phyloP scores from a whole-genome alignment of 768 basidiomycete genomes.

The Auricularia auricula-judae region DNA sequence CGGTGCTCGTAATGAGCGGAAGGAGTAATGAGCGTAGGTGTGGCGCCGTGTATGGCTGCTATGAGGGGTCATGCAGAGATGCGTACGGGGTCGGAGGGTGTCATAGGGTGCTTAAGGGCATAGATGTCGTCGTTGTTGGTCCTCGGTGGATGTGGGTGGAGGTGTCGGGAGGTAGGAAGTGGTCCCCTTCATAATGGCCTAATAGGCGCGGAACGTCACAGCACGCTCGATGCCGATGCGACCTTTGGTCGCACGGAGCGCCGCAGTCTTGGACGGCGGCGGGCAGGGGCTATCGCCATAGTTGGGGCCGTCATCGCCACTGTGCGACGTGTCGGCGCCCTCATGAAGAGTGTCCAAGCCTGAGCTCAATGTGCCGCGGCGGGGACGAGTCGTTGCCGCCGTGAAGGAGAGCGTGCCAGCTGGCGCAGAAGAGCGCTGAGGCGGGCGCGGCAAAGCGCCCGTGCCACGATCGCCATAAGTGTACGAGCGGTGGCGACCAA shows the following conservation, averaged over 20 bases:
- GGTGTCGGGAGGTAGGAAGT: neutral
- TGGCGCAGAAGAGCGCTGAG: constrained; percentile 62
- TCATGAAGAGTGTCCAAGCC: constrained; percentile 54
- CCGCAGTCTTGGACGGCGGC: constrained; percentile 49
- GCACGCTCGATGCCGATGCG: constrained; percentile 4
- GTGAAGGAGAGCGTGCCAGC: constrained; percentile 27
- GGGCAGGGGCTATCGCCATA: constrained; percentile 85
- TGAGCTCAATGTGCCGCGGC: constrained; percentile 21
- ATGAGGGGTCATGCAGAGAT: neutral
- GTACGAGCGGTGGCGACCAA: constrained; percentile 84
- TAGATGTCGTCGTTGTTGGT: neutral
- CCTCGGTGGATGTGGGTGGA: neutral
- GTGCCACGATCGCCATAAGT: constrained; percentile 65
- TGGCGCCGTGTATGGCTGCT: neutral
- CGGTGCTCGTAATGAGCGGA: neutral
- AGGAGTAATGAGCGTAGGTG: constrained; percentile 4
- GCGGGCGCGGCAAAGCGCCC: constrained; percentile 24
- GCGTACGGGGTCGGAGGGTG: constrained; percentile 1
- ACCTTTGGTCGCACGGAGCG: constrained; percentile 17
- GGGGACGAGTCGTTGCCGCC: constrained; percentile 51
- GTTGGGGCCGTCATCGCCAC: constrained; percentile 68
- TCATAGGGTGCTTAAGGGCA: constrained; percentile 1
- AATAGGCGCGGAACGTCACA: constrained; percentile 4
- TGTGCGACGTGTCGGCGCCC: constrained; percentile 51
- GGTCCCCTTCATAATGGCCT: neutral